Evolutionary conservation across 75 land plant genomes (phyloP), one percentile per base, ranked within the genome.

Genomic region (Pinus taeda): DNA sequence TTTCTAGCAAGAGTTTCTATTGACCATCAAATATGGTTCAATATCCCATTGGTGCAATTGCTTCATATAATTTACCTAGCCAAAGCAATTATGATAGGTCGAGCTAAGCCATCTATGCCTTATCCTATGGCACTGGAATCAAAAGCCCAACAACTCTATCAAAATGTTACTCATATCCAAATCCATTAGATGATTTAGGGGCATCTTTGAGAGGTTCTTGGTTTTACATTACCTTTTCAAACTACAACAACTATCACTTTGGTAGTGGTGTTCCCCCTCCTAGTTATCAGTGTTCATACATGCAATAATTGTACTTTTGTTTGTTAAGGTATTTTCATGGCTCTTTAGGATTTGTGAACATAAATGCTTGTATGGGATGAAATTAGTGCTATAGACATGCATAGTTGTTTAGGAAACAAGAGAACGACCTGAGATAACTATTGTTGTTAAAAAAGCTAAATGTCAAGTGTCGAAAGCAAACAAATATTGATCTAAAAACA

Each of bases 1-100:
- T 87, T 3, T 58, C 64, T 45, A 72, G 80, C 17, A 81, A 89
- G 15, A 86, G 84, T 24, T 79, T 74, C 65, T 73, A 84, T n/a
- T 82, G 87, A 29, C 87, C 92, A 22, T 85, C 92, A 26, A 85
- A 89, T 4, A 85, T 83, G 77, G 18, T 76, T 4, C 83, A 79
- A 17, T 87, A 82, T 77, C 77, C 82, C 4, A 66, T 82, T 57
- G 80, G 65, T 24, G 81, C 76, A 21, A 65, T 87, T 12, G 64
- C 85, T 45, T 83, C 57, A 11, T 74, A 57, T 21, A 74, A 12
- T 17, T 74, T 74, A 33, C n/a, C 60, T 57, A 29, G 29, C 12
- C 75, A 74, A n/a, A 56, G 83, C 64, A 69, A 60, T 39, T 80
- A 83, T 75, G 78, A 83, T 56, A 83, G 82, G 62, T 15, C 76